phyloP scores from a whole-genome alignment of 768 basidiomycete species.

The Polyporus arcularius region DNA sequence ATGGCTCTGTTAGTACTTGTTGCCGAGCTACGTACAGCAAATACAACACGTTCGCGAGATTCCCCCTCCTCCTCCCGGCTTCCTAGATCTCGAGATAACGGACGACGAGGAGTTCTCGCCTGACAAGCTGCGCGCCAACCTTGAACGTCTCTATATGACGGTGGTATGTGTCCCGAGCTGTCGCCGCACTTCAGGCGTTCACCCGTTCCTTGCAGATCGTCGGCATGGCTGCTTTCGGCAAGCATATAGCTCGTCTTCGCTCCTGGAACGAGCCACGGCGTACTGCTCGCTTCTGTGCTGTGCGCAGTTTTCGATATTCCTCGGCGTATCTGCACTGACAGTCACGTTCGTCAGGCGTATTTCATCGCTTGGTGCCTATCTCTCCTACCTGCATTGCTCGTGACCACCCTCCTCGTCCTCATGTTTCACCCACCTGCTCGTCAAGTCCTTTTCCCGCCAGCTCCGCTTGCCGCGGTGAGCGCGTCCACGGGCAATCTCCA shows the following conservation, averaged over 20 bases:
- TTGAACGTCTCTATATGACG: slow-evolving; percentile 43
- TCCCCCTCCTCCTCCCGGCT: slow-evolving; percentile 28
- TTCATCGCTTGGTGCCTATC: slow-evolving; percentile 39
- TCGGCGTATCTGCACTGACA: too few species aligned
- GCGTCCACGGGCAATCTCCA: slow-evolving; percentile 35
- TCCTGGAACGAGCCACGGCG: slow-evolving; percentile 42
- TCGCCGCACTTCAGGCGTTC: background rate
- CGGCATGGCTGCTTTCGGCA: slow-evolving; percentile 32
- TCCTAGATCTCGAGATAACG: slow-evolving; percentile 41
- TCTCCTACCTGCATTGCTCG: slow-evolving; percentile 36
- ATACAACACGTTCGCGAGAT: slow-evolving; percentile 39
- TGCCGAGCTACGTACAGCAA: slow-evolving; percentile 29
- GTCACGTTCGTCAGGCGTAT: slow-evolving; percentile 29
- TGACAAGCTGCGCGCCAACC: slow-evolving; percentile 41
- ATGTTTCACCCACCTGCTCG: slow-evolving; percentile 40
- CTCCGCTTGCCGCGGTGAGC: slow-evolving; percentile 34
- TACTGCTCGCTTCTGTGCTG: slow-evolving; percentile 32
- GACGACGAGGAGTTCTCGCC: slow-evolving; percentile 43
- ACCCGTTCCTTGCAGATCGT: slow-evolving; percentile 25
- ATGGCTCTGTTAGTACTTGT: background rate
- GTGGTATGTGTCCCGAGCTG: slow-evolving; percentile 27
- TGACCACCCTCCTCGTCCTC: slow-evolving; percentile 35
- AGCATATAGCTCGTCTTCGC: slow-evolving; percentile 40
- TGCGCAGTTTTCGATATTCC: slow-evolving; percentile 7
- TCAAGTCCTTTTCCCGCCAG: slow-evolving; percentile 37